Evolutionary conservation across 306 rosid genomes (phyloP).

Genomic region (Gillenia trifoliata): DNA sequence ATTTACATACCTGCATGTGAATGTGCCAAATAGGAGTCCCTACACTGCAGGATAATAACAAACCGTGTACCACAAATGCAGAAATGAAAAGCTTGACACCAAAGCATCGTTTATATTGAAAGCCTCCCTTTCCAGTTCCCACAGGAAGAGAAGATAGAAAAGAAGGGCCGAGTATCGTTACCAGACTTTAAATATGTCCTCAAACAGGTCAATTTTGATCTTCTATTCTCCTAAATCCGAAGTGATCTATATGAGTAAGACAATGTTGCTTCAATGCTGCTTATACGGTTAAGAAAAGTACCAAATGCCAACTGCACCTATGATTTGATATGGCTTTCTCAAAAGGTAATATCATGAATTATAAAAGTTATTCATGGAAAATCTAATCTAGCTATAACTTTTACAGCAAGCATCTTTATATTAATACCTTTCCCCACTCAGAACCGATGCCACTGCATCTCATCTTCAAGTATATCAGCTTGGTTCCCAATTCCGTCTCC

Average conservation of each 20-base stretch:
- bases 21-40: background rate
- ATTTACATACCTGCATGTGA: background rate
- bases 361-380: background rate
- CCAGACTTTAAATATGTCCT: background rate
- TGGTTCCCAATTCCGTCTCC: slow-evolving; percentile 81
- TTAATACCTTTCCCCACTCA: slow-evolving; percentile 90
- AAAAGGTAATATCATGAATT: background rate
- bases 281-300: background rate
- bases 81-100: slow-evolving; percentile 2
- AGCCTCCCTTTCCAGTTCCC: background rate
- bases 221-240: background rate
- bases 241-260: background rate
- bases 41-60: background rate
- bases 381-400: background rate
- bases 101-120: background rate
- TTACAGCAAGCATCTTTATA: background rate
- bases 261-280: background rate
- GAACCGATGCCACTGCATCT: slow-evolving; percentile 77
- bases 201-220: background rate
- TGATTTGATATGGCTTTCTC: background rate
- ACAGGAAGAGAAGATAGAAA: background rate
- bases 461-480: slow-evolving; percentile 88
- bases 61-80: background rate
- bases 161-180: background rate
- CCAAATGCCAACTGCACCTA: background rate